phyloP scores from a whole-genome alignment of 495 filamentous ascomycete species.

The Podospora pseudocomata region DNA sequence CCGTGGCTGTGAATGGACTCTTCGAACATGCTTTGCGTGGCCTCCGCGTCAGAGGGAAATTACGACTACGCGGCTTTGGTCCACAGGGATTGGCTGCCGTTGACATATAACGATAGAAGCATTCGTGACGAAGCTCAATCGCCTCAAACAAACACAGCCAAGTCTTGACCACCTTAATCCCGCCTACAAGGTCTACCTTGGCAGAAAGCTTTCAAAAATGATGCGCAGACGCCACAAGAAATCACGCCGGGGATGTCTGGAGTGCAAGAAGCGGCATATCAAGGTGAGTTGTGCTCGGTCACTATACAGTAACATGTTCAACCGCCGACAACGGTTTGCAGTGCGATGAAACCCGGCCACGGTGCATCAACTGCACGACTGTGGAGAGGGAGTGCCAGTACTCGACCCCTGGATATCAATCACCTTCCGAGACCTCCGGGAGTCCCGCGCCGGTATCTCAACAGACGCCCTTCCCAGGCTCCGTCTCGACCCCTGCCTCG shows the following conservation, averaged over 20 bases:
- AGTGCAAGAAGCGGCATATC: constrained; percentile 57
- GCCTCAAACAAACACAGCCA: neutral
- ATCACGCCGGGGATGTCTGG: constrained; percentile 54
- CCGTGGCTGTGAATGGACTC: constrained; percentile 14
- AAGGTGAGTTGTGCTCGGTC: constrained; percentile 36
- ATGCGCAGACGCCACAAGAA: constrained; percentile 50
- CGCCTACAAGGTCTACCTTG: neutral
- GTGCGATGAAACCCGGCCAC: constrained; percentile 37
- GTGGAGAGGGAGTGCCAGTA: constrained; percentile 33
- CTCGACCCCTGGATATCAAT: constrained; percentile 16
- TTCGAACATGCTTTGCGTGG: neutral
- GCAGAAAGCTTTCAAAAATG: constrained; percentile 16
- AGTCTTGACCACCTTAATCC: neutral
- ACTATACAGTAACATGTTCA: neutral
- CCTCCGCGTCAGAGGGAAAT: constrained; percentile 18
- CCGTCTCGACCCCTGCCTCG: constrained; percentile 1
- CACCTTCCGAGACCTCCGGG: neutral
- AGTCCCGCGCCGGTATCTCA: neutral
- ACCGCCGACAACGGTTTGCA: constrained; percentile 6
- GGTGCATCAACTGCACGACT: constrained; percentile 35
- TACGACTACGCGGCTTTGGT: constrained; percentile 7
- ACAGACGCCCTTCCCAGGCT: constrained; percentile 10
- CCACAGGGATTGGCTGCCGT: neutral
- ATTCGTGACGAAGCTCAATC: neutral
- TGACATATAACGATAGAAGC: neutral